Evolutionary conservation across 768 basidiomycete genomes (phyloP), one percentile per base, ranked within the genome.

Genomic region (Asterophora lycoperdoides): DNA sequence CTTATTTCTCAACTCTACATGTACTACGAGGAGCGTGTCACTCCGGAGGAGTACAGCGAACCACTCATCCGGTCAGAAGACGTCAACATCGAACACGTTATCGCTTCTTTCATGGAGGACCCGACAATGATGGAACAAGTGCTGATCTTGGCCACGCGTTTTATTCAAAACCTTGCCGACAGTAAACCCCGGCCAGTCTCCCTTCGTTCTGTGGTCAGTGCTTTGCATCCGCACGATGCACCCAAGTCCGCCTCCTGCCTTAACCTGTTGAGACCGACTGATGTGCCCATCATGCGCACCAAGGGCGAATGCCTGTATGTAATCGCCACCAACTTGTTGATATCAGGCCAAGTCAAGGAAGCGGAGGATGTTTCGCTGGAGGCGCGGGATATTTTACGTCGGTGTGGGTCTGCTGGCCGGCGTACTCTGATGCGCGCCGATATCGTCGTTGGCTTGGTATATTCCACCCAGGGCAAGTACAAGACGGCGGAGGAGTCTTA

Each of bases 71-170:
- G 20, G 4, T 17, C n/a, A 10, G 48, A 50, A 5, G 41, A 54
- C 14, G 23, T 54, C 9, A 54, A 54, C 45, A 33, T 50, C 8
- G 53, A 54, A 37, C 45, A 46, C 20, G 26, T 56, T 8, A 14
- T 56, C 11, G 11, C 48, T n/a, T 37, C 46, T 33, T 38, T 37
- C 33, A 32, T 55, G 2, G 6, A 8, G 17, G 26, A 26, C 5
- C 35, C 39, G 8, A 33, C 17, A 9, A 29, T 6, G 4, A 43
- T 40, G 38, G 14, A 35, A 8, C 2, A 39, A 9, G 30, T 43
- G 32, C 43, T 49, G 11, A 15, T 11, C 8, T 40, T 46, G 23
- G 28, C 38, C 11, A 26, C n/a, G 5, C 10, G 38, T 13, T 54
- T 54, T 23, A 13, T 44, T 7, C 41, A 17, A 23, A 19, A 32